Percentiles rank a stretch among this genome's conserved stretches.
Conservation (phyloP, 177 flowering plant genomes). For the Vitis hybrid region DNA sequence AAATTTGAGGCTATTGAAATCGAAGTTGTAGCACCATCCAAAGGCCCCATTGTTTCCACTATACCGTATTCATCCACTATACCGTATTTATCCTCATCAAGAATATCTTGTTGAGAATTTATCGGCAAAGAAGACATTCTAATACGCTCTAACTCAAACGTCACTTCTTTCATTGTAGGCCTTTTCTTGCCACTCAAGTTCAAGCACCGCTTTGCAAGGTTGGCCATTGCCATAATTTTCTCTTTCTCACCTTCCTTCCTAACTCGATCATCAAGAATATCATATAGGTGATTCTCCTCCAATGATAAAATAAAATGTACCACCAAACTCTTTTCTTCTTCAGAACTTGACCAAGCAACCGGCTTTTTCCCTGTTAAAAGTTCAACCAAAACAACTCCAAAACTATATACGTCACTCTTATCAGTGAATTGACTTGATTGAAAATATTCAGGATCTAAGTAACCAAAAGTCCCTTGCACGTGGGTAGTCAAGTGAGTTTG, state of each 20-base stretch:
- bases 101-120: too few relatives aligned
- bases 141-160: conserved; percentile 1
- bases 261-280: conserved; percentile 1
- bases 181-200: conserved; percentile 5
- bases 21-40: too few relatives aligned
- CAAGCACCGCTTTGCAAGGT: conserved; percentile 9
- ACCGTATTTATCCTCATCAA: too few relatives aligned
- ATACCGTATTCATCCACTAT: too few relatives aligned
- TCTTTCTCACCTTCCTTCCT: not conserved
- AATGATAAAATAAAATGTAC: not conserved
- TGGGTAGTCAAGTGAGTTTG: conserved; percentile 20
- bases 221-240: conserved; percentile 5
- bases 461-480: conserved; percentile 21
- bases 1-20: too few relatives aligned
- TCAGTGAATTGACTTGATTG: too few relatives aligned
- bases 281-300: not conserved
- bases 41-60: too few relatives aligned
- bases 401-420: conserved; percentile 20
- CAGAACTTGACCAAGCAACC: not conserved
- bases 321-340: not conserved
- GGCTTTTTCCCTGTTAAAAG: conserved; percentile 5
- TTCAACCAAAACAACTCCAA: conserved; percentile 19
- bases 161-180: conserved; percentile 13
- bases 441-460: conserved; percentile 14
- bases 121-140: too few relatives aligned